A percentile compares a stretch with the other conserved stretches of the same genome.
Conservation (phyloP, 2,329 filamentous ascomycete genomes). For the Chrysosporium keratinophilum region DNA sequence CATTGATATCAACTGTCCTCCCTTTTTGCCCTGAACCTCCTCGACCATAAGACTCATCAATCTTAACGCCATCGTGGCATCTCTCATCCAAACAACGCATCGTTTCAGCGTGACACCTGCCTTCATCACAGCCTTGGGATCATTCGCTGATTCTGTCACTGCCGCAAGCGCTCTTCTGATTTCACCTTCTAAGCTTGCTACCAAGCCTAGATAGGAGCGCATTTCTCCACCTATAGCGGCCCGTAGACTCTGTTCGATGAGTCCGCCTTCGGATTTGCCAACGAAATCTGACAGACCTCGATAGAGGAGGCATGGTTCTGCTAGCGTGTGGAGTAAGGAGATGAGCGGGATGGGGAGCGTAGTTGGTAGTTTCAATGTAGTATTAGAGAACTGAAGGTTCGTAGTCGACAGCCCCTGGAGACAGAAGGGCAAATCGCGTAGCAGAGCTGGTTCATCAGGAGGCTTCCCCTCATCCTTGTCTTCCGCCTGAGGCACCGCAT, state of each 20-base stretch:
- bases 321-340: conserved; percentile 75
- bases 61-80: conserved; percentile 88
- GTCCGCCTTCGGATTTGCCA: conserved; percentile 65
- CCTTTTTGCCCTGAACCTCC: conserved; percentile 68
- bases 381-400: conserved; percentile 64
- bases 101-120: conserved; percentile 87
- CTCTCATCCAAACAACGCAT: conserved; percentile 93
- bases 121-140: conserved; percentile 62
- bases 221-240: conserved; percentile 78
- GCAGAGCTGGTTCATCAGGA: conserved; percentile 50
- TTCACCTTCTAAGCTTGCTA: conserved; percentile 85
- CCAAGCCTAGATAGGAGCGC: conserved; percentile 76
- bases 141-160: conserved; percentile 45
- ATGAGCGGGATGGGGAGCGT: conserved; percentile 75
- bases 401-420: conserved; percentile 84
- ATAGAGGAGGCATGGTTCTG: conserved; percentile 90
- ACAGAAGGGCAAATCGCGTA: conserved; percentile 81
- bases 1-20: conserved; percentile 83
- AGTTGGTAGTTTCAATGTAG: conserved; percentile 62
- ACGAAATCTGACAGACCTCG: conserved; percentile 69
- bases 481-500: conserved; percentile 12
- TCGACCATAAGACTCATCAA: conserved; percentile 92
- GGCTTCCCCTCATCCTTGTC: conserved; percentile 11
- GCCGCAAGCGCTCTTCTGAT: conserved; percentile 71
- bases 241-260: conserved; percentile 85